A percentile compares a stretch with the other conserved stretches of the same genome.
These are phyloP conservation scores for Ceratobasidium sp. DNA, from an alignment of 1,284 basidiomycete genomes.

Conservation along the genomic window DNA sequence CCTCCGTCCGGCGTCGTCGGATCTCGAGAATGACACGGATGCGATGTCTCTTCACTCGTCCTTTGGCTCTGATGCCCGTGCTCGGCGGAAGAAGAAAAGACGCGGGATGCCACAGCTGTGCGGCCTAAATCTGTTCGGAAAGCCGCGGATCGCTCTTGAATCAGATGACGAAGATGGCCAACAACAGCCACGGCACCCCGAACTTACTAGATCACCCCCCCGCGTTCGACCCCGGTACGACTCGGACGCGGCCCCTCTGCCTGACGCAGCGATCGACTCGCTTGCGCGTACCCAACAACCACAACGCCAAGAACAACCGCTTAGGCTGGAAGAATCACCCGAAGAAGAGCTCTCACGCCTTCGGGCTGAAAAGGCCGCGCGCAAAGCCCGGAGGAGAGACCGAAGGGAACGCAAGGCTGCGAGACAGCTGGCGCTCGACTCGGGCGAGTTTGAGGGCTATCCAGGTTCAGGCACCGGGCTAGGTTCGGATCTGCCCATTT, in stretches of 20 bases:
- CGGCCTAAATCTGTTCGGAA: constrained; percentile 28
- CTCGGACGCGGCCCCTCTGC: constrained; percentile 38
- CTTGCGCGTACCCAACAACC: not conserved
- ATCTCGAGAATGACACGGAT: constrained; percentile 16
- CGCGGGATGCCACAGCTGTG: constrained; percentile 10
- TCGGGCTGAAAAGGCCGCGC: constrained; percentile 38
- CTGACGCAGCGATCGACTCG: constrained; percentile 31
- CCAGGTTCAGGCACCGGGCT: constrained; percentile 1
- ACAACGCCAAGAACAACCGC: constrained; percentile 11
- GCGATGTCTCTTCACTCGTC: constrained; percentile 35
- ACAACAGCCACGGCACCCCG: not conserved
- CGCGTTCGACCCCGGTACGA: constrained; percentile 26
- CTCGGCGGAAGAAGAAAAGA: constrained; percentile 25
- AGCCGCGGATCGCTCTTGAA: constrained; percentile 30
- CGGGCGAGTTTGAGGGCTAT: constrained; percentile 33
- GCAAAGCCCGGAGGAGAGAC: constrained; percentile 31
- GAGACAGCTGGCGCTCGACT: constrained; percentile 14
- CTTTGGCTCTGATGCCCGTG: constrained; percentile 5
- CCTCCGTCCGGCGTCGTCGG: constrained; percentile 4
- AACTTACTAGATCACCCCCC: not conserved
- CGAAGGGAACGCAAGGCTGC: constrained; percentile 35
- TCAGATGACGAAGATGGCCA: constrained; percentile 18
- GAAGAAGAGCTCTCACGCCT: constrained; percentile 41
- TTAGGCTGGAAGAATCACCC: constrained; percentile 7
- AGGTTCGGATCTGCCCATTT: constrained; percentile 16